Percentiles rank a stretch among this genome's conserved stretches.
phyloP scores from a whole-genome alignment of 2,329 filamentous ascomycete species.

The Thielaviopsis ethacetica region DNA sequence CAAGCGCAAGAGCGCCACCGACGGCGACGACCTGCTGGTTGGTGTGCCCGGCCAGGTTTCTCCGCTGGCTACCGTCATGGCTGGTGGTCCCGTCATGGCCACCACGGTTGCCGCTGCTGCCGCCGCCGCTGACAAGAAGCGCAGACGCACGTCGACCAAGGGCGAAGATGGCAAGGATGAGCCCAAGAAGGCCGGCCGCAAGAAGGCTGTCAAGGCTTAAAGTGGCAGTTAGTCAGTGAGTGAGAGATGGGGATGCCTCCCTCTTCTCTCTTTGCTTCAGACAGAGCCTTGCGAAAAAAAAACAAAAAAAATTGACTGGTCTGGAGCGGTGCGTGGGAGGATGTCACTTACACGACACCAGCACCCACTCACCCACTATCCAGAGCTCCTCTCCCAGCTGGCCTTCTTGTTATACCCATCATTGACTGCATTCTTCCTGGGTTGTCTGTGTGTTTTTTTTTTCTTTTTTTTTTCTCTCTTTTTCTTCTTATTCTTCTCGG shows the following conservation, averaged over 20 bases:
- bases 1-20: conserved; percentile 37
- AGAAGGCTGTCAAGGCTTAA: conserved; percentile 32
- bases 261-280: too few relatives aligned
- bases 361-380: too few relatives aligned
- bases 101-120: conserved; percentile 19
- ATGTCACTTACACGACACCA: too few relatives aligned
- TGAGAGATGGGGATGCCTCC: too few relatives aligned
- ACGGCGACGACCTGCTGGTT: conserved; percentile 18
- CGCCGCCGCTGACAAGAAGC: conserved; percentile 40
- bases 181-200: conserved; percentile 42
- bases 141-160: conserved; percentile 40
- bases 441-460: neutral
- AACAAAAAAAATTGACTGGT: neutral
- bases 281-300: neutral
- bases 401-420: too few relatives aligned
- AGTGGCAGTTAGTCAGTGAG: neutral
- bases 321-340: too few relatives aligned
- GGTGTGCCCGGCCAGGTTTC: conserved; percentile 23
- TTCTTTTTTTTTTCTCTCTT: neutral
- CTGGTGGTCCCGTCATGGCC: conserved; percentile 21
- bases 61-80: conserved; percentile 22
- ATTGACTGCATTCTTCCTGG: too few relatives aligned
- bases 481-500: neutral
- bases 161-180: conserved; percentile 37
- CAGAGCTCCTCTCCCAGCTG: too few relatives aligned